Percentiles rank a stretch among this genome's conserved stretches.
phyloP scores from a whole-genome alignment of 495 filamentous ascomycete species.

The Trichocladium uniseriatum region DNA sequence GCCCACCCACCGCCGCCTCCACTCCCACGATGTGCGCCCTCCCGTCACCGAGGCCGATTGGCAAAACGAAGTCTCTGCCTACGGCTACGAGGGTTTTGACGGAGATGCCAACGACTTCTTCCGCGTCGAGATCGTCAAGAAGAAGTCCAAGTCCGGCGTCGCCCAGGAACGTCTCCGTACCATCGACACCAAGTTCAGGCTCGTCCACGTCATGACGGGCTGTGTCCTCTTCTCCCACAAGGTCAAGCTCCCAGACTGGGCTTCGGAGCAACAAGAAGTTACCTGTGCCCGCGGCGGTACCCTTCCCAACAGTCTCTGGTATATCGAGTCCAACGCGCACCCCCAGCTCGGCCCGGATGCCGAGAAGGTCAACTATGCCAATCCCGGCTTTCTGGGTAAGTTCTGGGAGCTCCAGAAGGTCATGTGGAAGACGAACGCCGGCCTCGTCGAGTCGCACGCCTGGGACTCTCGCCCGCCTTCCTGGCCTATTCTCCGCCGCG shows the following conservation, averaged over 20 bases:
- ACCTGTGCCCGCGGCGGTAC: slow-evolving; percentile 91
- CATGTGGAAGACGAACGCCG: slow-evolving; percentile 98
- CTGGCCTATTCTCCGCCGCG: slow-evolving; percentile 87
- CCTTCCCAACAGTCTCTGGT: slow-evolving; percentile 94
- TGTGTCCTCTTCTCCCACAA: slow-evolving; percentile 97
- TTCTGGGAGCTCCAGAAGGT: slow-evolving; percentile 99
- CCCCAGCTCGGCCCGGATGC: slow-evolving; percentile 60
- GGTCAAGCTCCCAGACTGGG: slow-evolving; percentile 96
- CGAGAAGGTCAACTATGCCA: slow-evolving; percentile 89
- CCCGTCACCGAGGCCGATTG: slow-evolving; percentile 95
- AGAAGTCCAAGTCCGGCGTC: slow-evolving; percentile 67
- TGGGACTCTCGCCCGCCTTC: slow-evolving; percentile 94
- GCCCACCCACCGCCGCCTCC: slow-evolving; percentile 75
- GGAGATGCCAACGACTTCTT: slow-evolving; percentile 96
- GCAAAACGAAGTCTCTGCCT: slow-evolving; percentile 97
- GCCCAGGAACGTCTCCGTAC: slow-evolving; percentile 83
- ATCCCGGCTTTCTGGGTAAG: slow-evolving; percentile 94
- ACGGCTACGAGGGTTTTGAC: slow-evolving; percentile 93
- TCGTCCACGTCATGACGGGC: slow-evolving; percentile 93
- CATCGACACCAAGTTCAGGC: slow-evolving; percentile 91
- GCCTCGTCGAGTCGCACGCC: slow-evolving; percentile 88
- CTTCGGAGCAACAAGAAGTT: slow-evolving; percentile 93
- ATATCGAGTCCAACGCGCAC: slow-evolving; percentile 82
- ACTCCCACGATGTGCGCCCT: slow-evolving; percentile 96
- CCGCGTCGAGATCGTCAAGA: slow-evolving; percentile 88